phyloP scores from a whole-genome alignment of 1,284 basidiomycete genomes.

The Malassezia restricta region DNA sequence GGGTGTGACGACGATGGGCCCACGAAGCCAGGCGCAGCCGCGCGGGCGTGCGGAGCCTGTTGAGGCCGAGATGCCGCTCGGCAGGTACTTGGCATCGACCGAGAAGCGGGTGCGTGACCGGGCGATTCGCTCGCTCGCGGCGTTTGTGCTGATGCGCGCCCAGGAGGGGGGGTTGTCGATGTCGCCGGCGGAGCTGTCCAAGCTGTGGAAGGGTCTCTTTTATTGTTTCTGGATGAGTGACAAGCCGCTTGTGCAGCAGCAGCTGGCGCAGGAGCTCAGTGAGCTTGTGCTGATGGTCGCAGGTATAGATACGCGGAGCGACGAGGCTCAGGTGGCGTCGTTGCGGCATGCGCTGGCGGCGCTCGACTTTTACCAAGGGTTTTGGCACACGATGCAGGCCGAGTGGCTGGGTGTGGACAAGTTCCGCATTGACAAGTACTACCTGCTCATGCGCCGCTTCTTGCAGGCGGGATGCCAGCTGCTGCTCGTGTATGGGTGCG shows the following conservation, averaged over 20 bases:
- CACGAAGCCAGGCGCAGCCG: neutral
- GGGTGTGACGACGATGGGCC: slow-evolving; percentile 7
- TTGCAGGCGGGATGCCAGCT: slow-evolving; percentile 72
- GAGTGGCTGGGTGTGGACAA: slow-evolving; percentile 17
- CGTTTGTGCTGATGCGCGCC: slow-evolving; percentile 50
- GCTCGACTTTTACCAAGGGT: slow-evolving; percentile 15
- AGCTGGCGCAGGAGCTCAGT: slow-evolving; percentile 70
- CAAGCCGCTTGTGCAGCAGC: slow-evolving; percentile 90
- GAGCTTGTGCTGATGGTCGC: slow-evolving; percentile 51
- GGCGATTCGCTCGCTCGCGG: slow-evolving; percentile 64
- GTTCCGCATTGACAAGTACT: slow-evolving; percentile 66
- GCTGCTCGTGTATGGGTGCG: slow-evolving; percentile 62
- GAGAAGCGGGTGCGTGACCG: slow-evolving; percentile 63
- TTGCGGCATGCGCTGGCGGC: slow-evolving; percentile 8
- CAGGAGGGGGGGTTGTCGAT: slow-evolving; percentile 46
- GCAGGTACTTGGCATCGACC: slow-evolving; percentile 32
- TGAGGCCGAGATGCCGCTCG: slow-evolving; percentile 25
- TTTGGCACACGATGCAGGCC: slow-evolving; percentile 53
- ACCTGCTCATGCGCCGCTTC: slow-evolving; percentile 81
- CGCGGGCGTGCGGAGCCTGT: slow-evolving; percentile 1
- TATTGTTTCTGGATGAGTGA: slow-evolving; percentile 99
- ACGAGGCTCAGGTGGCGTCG: neutral
- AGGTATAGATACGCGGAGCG: neutral
- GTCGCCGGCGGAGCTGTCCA: slow-evolving; percentile 65
- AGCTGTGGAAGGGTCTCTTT: slow-evolving; percentile 94